phyloP scores from a whole-genome alignment of 306 rosid species.

The Arachis stenosperma region DNA sequence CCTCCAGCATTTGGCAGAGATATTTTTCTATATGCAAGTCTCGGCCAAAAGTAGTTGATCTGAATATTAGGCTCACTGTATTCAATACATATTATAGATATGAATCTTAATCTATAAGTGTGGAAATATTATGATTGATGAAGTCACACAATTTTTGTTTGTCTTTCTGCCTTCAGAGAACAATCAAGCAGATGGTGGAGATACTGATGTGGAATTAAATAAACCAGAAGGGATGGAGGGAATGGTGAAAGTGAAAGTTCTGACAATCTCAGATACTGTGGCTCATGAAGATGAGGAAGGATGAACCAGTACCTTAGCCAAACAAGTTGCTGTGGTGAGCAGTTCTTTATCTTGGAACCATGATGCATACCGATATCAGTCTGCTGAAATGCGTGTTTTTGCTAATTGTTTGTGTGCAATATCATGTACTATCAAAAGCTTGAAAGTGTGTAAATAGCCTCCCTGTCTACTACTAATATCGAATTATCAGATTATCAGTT shows the following conservation, averaged over 20 bases:
- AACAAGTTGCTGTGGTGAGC: constrained; percentile 57
- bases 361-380: constrained; percentile 1
- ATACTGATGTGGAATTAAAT: constrained; percentile 46
- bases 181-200: constrained; percentile 25
- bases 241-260: constrained; percentile 57
- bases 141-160: constrained; percentile 13
- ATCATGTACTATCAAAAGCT: no score
- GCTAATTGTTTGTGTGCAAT: no score
- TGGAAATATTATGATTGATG: constrained; percentile 11
- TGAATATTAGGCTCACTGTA: constrained; percentile 1
- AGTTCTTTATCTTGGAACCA: constrained; percentile 33
- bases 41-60: neutral
- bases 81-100: neutral
- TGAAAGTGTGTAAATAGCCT: no score
- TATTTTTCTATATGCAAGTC: neutral
- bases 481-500: no score
- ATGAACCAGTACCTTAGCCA: constrained; percentile 43
- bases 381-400: neutral
- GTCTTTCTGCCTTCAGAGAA: constrained; percentile 36
- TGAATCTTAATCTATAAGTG: neutral
- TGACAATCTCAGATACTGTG: constrained; percentile 41
- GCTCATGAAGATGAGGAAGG: constrained; percentile 63
- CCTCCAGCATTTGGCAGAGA: neutral
- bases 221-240: constrained; percentile 51
- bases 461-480: no score